phyloP scores from a whole-genome alignment of 73 alveolate genomes.

The Blepharisma stoltei region DNA sequence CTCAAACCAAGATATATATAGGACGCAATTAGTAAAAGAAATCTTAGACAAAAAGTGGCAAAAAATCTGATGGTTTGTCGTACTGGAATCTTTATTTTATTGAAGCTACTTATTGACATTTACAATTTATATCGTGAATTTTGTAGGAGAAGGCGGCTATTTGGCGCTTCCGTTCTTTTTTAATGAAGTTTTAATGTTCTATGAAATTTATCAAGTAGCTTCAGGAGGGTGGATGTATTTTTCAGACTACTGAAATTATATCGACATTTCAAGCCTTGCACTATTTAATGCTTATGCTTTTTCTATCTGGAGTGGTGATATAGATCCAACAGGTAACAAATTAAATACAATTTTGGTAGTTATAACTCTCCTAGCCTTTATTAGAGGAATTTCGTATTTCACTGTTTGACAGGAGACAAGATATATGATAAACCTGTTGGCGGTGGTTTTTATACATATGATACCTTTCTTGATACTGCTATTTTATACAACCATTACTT shows the following conservation, averaged over 20 bases:
- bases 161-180: neutral
- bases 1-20: neutral
- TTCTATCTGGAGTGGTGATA: neutral
- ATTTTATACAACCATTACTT: conserved; percentile 19
- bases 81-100: neutral
- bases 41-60: neutral
- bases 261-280: neutral
- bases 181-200: neutral
- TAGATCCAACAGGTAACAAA: neutral
- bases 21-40: neutral
- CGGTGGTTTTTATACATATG: neutral
- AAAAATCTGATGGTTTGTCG: neutral
- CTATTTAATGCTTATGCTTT: neutral
- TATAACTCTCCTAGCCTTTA: neutral
- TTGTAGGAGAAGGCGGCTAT: neutral
- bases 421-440: neutral
- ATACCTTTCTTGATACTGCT: neutral
- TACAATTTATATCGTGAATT: neutral
- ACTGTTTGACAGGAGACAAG: neutral
- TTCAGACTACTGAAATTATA: neutral
- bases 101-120: neutral
- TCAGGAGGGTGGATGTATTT: conserved; percentile 8
- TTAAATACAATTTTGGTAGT: neutral
- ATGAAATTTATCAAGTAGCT: conserved; percentile 1
- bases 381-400: conserved; percentile 33